A percentile compares a stretch with the other conserved stretches of the same genome.
These are phyloP conservation scores for Incumbomyces lentus DNA, from an alignment of 2,329 filamentous ascomycete genomes.

Conservation along the genomic window DNA sequence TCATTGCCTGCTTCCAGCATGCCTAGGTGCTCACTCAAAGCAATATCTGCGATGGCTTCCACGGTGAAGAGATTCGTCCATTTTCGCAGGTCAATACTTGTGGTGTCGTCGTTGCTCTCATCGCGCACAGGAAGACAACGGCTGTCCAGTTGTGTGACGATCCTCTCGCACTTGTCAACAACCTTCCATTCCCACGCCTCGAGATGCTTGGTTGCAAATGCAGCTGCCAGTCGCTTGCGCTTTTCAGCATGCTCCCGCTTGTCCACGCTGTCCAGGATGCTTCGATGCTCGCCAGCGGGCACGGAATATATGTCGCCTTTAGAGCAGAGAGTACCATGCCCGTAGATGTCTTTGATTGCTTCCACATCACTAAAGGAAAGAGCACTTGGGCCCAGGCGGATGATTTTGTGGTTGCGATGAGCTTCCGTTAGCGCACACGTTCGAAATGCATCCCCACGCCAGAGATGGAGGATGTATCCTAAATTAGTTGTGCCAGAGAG, in stretches of 20 bases:
- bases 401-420: constrained; percentile 16
- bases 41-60: constrained; percentile 32
- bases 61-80: constrained; percentile 31
- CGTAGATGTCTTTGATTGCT: constrained; percentile 3
- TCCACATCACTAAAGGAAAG: background rate
- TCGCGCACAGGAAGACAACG: constrained; percentile 18
- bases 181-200: constrained; percentile 33
- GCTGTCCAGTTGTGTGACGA: constrained; percentile 23
- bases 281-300: constrained; percentile 23
- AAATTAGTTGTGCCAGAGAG: constrained; percentile 38
- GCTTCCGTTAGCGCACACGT: constrained; percentile 16
- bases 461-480: constrained; percentile 38
- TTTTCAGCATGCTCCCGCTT: constrained; percentile 28
- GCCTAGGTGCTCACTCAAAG: constrained; percentile 27
- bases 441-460: constrained; percentile 25
- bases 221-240: constrained; percentile 27
- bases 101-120: background rate
- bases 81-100: constrained; percentile 26
- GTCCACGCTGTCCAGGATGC: constrained; percentile 29
- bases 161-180: constrained; percentile 22
- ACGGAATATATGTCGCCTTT: constrained; percentile 28
- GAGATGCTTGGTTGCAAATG: constrained; percentile 30
- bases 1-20: constrained; percentile 30
- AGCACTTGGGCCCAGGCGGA: constrained; percentile 1
- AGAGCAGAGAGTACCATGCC: background rate